phyloP scores from a whole-genome alignment of 169 alveolate genomes.

The Cryptosporidium tyzzeri region DNA sequence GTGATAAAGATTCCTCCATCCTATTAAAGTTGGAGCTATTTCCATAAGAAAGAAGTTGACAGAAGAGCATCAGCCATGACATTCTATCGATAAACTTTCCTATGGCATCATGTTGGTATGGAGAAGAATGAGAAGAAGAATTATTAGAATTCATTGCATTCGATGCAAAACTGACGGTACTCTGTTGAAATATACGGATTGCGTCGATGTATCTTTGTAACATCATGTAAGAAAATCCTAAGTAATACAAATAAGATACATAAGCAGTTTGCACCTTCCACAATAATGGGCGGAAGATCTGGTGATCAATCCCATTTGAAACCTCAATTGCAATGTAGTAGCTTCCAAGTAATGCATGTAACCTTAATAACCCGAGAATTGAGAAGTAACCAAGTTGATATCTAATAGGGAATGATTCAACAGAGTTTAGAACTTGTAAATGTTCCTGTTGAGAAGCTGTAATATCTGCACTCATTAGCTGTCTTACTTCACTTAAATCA shows the following conservation, averaged over 20 bases:
- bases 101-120: conserved; percentile 71
- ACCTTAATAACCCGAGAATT: conserved; percentile 33
- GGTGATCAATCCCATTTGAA: conserved; percentile 47
- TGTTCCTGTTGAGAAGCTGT: conserved; percentile 21
- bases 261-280: conserved; percentile 68
- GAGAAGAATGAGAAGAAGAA: conserved; percentile 21
- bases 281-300: conserved; percentile 36
- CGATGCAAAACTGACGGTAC: conserved; percentile 68
- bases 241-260: conserved; percentile 69
- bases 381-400: conserved; percentile 66
- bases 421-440: not conserved
- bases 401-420: conserved; percentile 14
- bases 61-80: conserved; percentile 73
- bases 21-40: conserved; percentile 48
- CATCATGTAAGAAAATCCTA: conserved; percentile 65
- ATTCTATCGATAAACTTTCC: conserved; percentile 74
- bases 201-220: conserved; percentile 72
- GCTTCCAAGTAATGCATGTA: conserved; percentile 54
- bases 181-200: conserved; percentile 69
- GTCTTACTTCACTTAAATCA: conserved; percentile 30
- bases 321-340: conserved; percentile 62
- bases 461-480: conserved; percentile 9
- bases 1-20: conserved; percentile 69
- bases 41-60: conserved; percentile 71
- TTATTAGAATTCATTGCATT: conserved; percentile 11